phyloP scores from a whole-genome alignment of 2,329 filamentous ascomycete genomes.

The Aspergillus sp. region DNA sequence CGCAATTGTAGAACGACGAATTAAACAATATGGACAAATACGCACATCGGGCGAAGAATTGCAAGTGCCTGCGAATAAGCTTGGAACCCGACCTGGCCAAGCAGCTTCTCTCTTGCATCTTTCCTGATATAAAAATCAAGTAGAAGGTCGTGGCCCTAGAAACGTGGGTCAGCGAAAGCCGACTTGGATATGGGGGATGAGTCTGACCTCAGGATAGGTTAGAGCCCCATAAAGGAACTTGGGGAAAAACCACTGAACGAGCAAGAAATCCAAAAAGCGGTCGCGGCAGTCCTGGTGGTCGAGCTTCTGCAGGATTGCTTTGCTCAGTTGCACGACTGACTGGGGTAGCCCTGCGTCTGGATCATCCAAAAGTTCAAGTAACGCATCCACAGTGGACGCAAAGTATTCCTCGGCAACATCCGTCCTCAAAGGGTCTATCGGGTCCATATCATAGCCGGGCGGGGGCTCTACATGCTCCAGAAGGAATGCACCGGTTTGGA shows the following conservation, averaged over 20 bases:
- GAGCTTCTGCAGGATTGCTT: slow-evolving; percentile 76
- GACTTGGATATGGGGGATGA: neutral
- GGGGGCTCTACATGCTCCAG: slow-evolving; percentile 82
- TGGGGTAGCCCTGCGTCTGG: slow-evolving; percentile 84
- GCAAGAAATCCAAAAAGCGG: slow-evolving; percentile 76
- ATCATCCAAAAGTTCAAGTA: slow-evolving; percentile 86
- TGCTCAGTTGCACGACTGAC: slow-evolving; percentile 79
- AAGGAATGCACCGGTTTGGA: slow-evolving; percentile 89
- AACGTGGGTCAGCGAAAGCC: slow-evolving; percentile 33
- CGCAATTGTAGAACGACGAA: too few species aligned
- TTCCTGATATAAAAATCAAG: slow-evolving; percentile 90
- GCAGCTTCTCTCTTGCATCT: slow-evolving; percentile 75
- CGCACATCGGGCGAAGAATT: slow-evolving; percentile 68
- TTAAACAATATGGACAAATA: slow-evolving; percentile 18
- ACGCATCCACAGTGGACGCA: slow-evolving; percentile 71
- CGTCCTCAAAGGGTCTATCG: slow-evolving; percentile 68
- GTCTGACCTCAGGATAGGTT: slow-evolving; percentile 77
- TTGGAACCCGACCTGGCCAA: slow-evolving; percentile 73
- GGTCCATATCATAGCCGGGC: slow-evolving; percentile 67
- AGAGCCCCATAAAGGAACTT: slow-evolving; percentile 81
- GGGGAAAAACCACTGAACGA: slow-evolving; percentile 90
- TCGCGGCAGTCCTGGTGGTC: slow-evolving; percentile 68
- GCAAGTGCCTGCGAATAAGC: slow-evolving; percentile 78
- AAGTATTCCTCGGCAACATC: slow-evolving; percentile 87
- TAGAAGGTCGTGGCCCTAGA: slow-evolving; percentile 63